A percentile compares a stretch with the other conserved stretches of the same genome.
These are phyloP conservation scores for Aspergillus udagawae DNA, from an alignment of 2,329 filamentous ascomycete species.

Conservation along the genomic window DNA sequence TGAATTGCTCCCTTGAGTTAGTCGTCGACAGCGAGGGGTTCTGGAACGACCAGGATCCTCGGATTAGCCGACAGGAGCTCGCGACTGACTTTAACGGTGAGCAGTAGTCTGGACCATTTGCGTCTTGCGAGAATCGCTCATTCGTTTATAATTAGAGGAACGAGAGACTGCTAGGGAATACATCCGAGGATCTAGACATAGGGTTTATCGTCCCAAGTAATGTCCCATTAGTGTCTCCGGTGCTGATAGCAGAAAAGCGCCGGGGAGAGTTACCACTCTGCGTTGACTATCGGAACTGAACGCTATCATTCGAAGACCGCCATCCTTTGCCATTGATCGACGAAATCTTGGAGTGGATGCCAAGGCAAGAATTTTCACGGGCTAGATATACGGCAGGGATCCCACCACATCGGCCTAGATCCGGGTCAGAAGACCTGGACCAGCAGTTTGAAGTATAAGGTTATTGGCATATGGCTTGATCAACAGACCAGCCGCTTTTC, in stretches of 20 bases:
- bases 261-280: not conserved
- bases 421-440: not conserved
- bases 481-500: slow-evolving; percentile 5
- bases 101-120: too few relatives aligned
- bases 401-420: not conserved
- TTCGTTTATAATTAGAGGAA: too few relatives aligned
- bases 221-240: not conserved
- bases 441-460: not conserved
- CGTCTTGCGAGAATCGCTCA: too few relatives aligned
- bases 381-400: slow-evolving; percentile 16
- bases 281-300: slow-evolving; percentile 16
- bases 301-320: slow-evolving; percentile 26
- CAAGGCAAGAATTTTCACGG: slow-evolving; percentile 10
- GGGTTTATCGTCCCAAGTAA: not conserved
- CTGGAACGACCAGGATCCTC: too few relatives aligned
- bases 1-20: too few relatives aligned
- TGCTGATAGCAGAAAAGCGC: not conserved
- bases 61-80: too few relatives aligned
- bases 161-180: not conserved
- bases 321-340: slow-evolving; percentile 22
- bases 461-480: not conserved
- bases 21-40: too few relatives aligned
- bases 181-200: not conserved
- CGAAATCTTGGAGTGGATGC: slow-evolving; percentile 17
- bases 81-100: too few relatives aligned